Conservation (phyloP, 208 protist species). For the Leishmania major region DNA sequence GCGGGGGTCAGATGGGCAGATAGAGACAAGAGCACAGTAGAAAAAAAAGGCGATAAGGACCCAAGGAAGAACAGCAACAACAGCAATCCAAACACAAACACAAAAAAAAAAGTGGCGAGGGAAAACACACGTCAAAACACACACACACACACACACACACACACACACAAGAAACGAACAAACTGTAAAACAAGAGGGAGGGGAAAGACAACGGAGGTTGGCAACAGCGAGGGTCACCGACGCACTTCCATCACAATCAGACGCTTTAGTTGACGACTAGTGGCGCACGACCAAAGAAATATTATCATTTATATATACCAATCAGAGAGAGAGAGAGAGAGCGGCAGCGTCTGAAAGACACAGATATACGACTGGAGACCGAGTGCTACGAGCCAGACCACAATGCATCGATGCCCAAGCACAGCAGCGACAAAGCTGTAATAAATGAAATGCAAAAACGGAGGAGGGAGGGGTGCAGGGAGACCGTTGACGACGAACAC, state of each 20-base stretch:
- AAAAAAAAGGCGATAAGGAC: not conserved
- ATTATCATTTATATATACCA: not conserved
- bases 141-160: no score
- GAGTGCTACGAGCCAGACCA: not conserved
- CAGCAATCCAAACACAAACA: not conserved
- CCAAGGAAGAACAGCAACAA: not conserved
- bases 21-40: not conserved
- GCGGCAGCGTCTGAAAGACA: not conserved
- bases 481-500: not conserved
- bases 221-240: not conserved
- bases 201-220: not conserved
- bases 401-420: not conserved
- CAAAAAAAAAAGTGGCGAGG: not conserved
- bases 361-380: not conserved
- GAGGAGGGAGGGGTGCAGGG: not conserved
- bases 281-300: not conserved
- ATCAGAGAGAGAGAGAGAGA: not conserved
- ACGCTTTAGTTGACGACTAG: not conserved
- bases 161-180: no score
- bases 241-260: not conserved
- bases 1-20: no score
- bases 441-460: not conserved
- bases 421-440: not conserved
- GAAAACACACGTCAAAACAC: not conserved
- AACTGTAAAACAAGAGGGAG: conserved; percentile 9